Evolutionary conservation across 441 rosid genomes (phyloP).

Genomic region (Croton setiger): DNA sequence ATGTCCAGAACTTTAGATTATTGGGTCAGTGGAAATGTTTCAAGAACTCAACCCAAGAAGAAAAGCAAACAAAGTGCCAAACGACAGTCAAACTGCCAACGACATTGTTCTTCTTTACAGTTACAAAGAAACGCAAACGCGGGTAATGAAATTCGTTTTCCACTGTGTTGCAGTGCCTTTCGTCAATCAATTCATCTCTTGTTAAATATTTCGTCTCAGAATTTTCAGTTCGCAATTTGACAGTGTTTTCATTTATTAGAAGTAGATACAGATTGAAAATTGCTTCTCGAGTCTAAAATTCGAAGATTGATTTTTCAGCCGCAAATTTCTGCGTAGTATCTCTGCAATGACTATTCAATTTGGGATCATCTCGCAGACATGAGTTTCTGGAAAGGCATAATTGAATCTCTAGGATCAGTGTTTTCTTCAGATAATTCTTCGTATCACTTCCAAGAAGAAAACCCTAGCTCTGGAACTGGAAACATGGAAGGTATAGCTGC

Average conservation of each 20-base stretch:
- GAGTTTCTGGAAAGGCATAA: constrained; percentile 65
- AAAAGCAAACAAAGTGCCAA: not conserved
- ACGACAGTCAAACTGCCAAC: not conserved
- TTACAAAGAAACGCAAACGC: not conserved
- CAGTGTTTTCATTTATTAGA: not conserved
- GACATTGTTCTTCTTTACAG: not conserved
- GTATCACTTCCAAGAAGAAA: constrained; percentile 28
- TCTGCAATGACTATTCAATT: not conserved
- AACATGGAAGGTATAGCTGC: constrained; percentile 46
- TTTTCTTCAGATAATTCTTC: constrained; percentile 35
- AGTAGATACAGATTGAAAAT: not conserved
- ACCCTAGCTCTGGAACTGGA: constrained; percentile 26
- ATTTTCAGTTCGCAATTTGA: not conserved
- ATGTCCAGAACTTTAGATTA: too few species aligned
- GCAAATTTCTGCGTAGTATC: not conserved
- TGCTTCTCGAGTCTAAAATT: not conserved
- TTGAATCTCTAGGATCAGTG: constrained; percentile 67
- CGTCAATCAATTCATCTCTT: not conserved
- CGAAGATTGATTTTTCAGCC: not conserved
- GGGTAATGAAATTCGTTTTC: too few species aligned
- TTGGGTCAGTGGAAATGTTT: too few species aligned
- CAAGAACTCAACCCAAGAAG: too few species aligned
- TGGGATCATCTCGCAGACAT: constrained; percentile 26
- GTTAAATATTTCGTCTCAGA: not conserved
- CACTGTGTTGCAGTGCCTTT: not conserved